These are phyloP conservation scores for Phytophthora citrophthora DNA, from an alignment of 352 stramenopile species.

Conservation along the genomic window DNA sequence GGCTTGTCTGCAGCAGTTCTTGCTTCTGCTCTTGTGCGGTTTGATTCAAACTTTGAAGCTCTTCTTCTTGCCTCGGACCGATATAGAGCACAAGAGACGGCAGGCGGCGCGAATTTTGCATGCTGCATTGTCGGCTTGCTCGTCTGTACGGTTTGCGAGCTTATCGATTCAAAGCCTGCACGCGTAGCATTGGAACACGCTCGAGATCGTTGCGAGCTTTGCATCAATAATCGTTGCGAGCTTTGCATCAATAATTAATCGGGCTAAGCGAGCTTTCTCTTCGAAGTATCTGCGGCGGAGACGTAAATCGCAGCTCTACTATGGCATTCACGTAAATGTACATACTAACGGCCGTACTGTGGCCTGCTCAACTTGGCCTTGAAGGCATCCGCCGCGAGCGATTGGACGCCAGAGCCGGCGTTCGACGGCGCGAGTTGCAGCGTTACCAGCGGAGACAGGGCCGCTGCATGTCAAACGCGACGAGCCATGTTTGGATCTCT, in stretches of 20 bases:
- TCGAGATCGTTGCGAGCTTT: slow-evolving; percentile 26
- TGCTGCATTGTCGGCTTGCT: slow-evolving; percentile 13
- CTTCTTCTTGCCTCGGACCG: neutral
- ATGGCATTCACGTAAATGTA: too few species aligned
- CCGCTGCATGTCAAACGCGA: slow-evolving; percentile 21
- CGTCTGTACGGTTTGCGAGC: slow-evolving; percentile 13
- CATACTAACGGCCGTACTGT: too few species aligned
- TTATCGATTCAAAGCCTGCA: slow-evolving; percentile 28
- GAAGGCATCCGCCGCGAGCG: slow-evolving; percentile 1
- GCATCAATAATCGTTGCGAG: slow-evolving; percentile 13
- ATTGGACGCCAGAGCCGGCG: slow-evolving; percentile 7
- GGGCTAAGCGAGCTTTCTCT: too few species aligned
- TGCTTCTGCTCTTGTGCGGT: slow-evolving; percentile 3
- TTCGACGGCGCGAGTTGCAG: neutral
- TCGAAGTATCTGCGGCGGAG: too few species aligned
- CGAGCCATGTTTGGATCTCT: neutral
- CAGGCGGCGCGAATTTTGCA: slow-evolving; percentile 16
- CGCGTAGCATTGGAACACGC: slow-evolving; percentile 8
- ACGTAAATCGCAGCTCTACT: too few species aligned
- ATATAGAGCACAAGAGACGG: slow-evolving; percentile 22
- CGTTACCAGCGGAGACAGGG: slow-evolving; percentile 14
- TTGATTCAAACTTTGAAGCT: too few species aligned
- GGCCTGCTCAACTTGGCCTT: neutral
- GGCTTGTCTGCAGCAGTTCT: slow-evolving; percentile 17
- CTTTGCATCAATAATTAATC: neutral